A percentile compares a stretch with the other conserved stretches of the same genome.
Conservation (phyloP, 116 monocot species). For the Trichopus zeylanicus region DNA sequence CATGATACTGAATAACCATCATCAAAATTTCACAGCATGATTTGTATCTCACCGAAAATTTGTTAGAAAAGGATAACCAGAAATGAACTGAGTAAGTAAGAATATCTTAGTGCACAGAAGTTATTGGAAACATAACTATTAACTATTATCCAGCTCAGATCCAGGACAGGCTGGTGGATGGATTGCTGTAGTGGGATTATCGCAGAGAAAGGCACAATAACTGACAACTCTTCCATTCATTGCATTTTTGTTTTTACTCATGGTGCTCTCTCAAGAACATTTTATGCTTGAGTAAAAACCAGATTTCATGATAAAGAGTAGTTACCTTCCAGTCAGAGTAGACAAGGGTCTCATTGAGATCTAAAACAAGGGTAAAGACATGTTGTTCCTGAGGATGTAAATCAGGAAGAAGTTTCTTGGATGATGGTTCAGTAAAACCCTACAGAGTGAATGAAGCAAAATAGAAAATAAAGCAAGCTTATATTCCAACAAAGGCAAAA, state of each 20-base stretch:
- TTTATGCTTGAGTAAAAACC: background rate
- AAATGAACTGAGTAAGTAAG: too few relatives aligned
- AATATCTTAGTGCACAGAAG: background rate
- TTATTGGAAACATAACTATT: too few relatives aligned
- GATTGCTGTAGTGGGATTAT: background rate
- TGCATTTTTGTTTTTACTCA: too few relatives aligned
- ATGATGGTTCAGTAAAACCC: constrained; percentile 88
- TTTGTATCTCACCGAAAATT: background rate
- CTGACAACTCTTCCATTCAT: background rate
- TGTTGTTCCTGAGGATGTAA: constrained; percentile 90
- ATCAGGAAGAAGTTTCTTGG: constrained; percentile 97
- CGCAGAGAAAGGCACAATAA: background rate
- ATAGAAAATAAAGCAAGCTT: background rate
- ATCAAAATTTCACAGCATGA: background rate
- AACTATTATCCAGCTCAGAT: too few relatives aligned
- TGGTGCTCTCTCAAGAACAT: background rate
- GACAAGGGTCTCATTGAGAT: constrained; percentile 89
- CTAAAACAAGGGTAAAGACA: constrained; percentile 91
- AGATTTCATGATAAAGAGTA: background rate
- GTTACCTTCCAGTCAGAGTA: constrained; percentile 98
- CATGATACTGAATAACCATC: background rate
- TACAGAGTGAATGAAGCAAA: constrained; percentile 16
- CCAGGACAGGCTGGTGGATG: too few relatives aligned
- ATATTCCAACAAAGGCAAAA: background rate
- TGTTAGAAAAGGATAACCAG: too few relatives aligned